A percentile compares a stretch with the other conserved stretches of the same genome.
Evolutionary conservation across 2,329 filamentous ascomycete genomes (phyloP).

Genomic region (Fusarium graminum): DNA sequence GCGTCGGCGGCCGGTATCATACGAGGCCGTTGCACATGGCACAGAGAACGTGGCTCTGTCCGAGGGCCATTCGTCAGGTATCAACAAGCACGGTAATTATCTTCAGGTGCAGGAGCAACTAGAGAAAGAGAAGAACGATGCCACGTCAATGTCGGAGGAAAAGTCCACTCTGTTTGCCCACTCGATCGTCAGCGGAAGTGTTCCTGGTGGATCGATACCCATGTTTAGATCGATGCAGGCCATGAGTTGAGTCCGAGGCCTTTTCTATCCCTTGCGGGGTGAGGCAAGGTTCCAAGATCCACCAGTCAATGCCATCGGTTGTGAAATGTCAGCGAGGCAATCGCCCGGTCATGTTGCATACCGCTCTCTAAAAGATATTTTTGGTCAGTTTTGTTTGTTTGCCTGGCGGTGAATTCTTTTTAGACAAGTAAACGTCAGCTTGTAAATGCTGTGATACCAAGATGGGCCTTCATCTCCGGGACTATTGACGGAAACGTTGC

Average conservation of each 20-base stretch:
- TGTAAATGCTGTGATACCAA: conserved; percentile 8
- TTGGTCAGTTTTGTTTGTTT: background rate
- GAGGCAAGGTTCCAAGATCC: conserved; percentile 22
- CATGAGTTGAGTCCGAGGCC: conserved; percentile 26
- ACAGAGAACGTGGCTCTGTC: conserved; percentile 16
- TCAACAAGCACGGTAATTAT: conserved; percentile 11
- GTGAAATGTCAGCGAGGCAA: conserved; percentile 29
- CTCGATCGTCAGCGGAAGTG: conserved; percentile 8
- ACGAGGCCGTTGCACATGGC: conserved; percentile 20
- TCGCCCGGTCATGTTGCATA: conserved; percentile 34
- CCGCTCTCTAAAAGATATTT: conserved; percentile 31
- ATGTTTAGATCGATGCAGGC: conserved; percentile 44
- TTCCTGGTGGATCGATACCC: conserved; percentile 17
- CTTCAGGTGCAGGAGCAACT: conserved; percentile 1
- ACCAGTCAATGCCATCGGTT: conserved; percentile 40
- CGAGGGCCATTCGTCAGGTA: conserved; percentile 12
- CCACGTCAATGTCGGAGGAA: conserved; percentile 13
- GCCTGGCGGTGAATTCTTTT: conserved; percentile 9
- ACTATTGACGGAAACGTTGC: conserved; percentile 26
- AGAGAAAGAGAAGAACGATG: conserved; percentile 14
- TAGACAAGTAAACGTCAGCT: conserved; percentile 2
- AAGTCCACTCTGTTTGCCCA: conserved; percentile 12
- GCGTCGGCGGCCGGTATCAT: conserved; percentile 22
- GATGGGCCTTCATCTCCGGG: conserved; percentile 9
- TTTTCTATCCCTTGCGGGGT: conserved; percentile 23